Evolutionary conservation across 805 yeast genomes (phyloP).

Genomic region (Yarrowia hollandica): DNA sequence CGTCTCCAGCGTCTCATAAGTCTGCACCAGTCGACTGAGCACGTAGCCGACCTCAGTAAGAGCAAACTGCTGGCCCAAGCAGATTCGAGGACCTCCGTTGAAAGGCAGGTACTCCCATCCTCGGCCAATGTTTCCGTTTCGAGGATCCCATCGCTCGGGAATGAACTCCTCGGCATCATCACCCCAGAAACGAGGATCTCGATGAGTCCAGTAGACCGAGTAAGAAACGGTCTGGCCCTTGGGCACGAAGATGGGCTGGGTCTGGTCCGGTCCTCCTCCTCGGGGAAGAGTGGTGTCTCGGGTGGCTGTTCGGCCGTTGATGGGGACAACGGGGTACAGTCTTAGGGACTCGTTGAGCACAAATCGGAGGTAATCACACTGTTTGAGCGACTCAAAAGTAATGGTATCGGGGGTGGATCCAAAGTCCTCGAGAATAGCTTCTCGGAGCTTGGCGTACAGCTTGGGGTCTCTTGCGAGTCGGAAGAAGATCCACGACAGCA

Average conservation of each 20-base stretch:
- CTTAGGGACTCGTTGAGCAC: constrained; percentile 53
- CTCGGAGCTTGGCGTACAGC: constrained; percentile 42
- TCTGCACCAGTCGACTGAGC: constrained; percentile 44
- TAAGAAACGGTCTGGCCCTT: constrained; percentile 49
- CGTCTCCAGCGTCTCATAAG: constrained; percentile 23
- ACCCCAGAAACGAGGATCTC: constrained; percentile 47
- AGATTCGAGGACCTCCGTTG: constrained; percentile 59
- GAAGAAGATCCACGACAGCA: constrained; percentile 48
- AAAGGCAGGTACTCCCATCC: constrained; percentile 53
- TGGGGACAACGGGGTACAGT: constrained; percentile 54
- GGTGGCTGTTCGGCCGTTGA: constrained; percentile 49
- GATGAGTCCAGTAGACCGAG: constrained; percentile 47
- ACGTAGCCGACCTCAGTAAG: constrained; percentile 53
- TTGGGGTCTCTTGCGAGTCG: constrained; percentile 47
- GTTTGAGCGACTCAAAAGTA: constrained; percentile 51
- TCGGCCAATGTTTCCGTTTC: constrained; percentile 34
- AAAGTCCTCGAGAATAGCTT: constrained; percentile 44
- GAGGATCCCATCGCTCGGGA: constrained; percentile 54
- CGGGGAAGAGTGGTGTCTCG: constrained; percentile 51
- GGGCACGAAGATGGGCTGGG: constrained; percentile 45
- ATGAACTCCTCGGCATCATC: constrained; percentile 47
- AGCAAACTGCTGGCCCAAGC: constrained; percentile 59
- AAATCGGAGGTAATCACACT: constrained; percentile 49
- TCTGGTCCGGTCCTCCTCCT: constrained; percentile 51
- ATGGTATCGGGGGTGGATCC: constrained; percentile 39